phyloP scores from a whole-genome alignment of 768 basidiomycete genomes.

The Tricholoma terreum region DNA sequence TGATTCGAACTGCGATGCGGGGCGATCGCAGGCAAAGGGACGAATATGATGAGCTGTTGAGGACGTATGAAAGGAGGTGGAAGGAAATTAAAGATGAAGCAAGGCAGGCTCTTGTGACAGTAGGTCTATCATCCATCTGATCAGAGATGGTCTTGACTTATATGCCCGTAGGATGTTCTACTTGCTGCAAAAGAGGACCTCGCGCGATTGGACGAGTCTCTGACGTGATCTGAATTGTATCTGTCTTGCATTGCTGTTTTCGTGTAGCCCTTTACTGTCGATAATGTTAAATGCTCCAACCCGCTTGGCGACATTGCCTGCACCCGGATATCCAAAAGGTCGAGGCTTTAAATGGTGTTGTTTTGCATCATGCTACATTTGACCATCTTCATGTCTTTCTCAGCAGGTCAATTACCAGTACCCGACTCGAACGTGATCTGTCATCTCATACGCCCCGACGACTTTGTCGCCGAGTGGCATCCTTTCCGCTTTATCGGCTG shows the following conservation, averaged over 20 bases:
- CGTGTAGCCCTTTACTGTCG: too few species aligned
- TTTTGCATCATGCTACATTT: background rate
- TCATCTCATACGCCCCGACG: too few species aligned
- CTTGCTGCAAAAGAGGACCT: constrained; percentile 54
- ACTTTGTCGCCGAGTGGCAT: too few species aligned
- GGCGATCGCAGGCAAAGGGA: constrained; percentile 46
- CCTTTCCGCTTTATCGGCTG: too few species aligned
- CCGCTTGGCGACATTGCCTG: background rate
- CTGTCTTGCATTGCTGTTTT: background rate
- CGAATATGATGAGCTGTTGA: constrained; percentile 53
- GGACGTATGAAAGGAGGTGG: constrained; percentile 62
- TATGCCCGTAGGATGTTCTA: constrained; percentile 41
- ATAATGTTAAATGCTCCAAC: background rate
- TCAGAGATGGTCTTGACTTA: background rate
- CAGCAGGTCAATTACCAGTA: too few species aligned
- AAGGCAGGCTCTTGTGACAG: constrained; percentile 58
- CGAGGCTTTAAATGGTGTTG: background rate
- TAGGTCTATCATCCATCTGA: constrained; percentile 22
- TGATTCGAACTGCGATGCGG: constrained; percentile 52
- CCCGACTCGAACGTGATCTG: too few species aligned
- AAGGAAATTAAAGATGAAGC: constrained; percentile 70
- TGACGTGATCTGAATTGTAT: background rate
- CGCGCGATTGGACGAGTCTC: constrained; percentile 37
- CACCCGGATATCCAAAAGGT: background rate
- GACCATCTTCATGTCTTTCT: too few species aligned